Evolutionary conservation across 352 stramenopile species (phyloP).

Genomic region (Phytopythium aichiense): DNA sequence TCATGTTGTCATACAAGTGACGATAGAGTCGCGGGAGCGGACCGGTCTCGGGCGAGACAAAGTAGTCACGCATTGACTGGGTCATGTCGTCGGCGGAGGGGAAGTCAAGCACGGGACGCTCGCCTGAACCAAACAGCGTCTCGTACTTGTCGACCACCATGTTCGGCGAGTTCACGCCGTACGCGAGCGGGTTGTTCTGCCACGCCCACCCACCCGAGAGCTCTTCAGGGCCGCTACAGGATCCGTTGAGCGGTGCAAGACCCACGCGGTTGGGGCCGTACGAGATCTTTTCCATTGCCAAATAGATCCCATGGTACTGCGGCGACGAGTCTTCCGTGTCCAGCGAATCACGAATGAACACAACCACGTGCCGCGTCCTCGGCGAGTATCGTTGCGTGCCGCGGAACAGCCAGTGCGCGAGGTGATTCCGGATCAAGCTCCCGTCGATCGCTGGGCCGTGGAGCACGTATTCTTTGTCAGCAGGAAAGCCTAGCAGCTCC

Average conservation of each 20-base stretch:
- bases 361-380: constrained; percentile 42
- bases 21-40: constrained; percentile 53
- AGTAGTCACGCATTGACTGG: constrained; percentile 62
- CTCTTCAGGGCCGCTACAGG: constrained; percentile 29
- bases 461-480: constrained; percentile 41
- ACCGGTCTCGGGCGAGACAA: constrained; percentile 42
- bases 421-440: constrained; percentile 60
- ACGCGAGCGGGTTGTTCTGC: constrained; percentile 54
- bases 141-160: constrained; percentile 55
- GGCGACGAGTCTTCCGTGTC: constrained; percentile 24
- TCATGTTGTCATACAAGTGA: constrained; percentile 66
- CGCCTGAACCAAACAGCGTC: constrained; percentile 47
- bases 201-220: constrained; percentile 61
- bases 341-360: constrained; percentile 43
- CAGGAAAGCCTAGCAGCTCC: constrained; percentile 39
- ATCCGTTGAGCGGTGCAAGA: constrained; percentile 25
- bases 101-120: constrained; percentile 43
- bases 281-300: constrained; percentile 56
- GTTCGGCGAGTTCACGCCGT: constrained; percentile 56
- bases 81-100: constrained; percentile 35
- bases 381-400: constrained; percentile 57
- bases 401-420: constrained; percentile 68
- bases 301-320: constrained; percentile 53
- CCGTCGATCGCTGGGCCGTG: constrained; percentile 57
- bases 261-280: constrained; percentile 55